Conservation (phyloP, 1,284 basidiomycete species). For the Cryptococcus wingfieldii region DNA sequence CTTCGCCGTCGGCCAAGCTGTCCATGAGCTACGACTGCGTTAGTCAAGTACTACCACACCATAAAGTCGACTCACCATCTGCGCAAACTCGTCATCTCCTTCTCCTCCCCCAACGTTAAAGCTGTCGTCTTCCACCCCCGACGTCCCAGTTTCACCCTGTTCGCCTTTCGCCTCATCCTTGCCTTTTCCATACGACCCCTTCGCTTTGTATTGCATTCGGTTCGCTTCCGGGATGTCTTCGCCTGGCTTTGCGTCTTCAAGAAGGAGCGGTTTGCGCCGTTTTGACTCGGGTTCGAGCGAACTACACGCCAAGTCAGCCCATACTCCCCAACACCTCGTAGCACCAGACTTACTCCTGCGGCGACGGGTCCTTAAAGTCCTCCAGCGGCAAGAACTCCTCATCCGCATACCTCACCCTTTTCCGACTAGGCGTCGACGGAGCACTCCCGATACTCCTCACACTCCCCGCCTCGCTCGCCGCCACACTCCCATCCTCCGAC, state of each 20-base stretch:
- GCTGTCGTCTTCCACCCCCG: not conserved
- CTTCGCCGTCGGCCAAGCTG: not conserved
- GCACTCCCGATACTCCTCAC: not conserved
- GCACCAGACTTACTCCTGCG: slow-evolving; percentile 9
- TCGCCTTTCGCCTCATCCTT: slow-evolving; percentile 1
- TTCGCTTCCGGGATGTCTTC: slow-evolving; percentile 18
- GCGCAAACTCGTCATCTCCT: slow-evolving; percentile 40
- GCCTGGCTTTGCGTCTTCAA: slow-evolving; percentile 10
- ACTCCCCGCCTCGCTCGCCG: not conserved
- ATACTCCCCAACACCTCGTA: not conserved
- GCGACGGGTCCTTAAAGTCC: slow-evolving; percentile 32
- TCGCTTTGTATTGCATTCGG: slow-evolving; percentile 9
- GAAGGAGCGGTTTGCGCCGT: slow-evolving; percentile 18
- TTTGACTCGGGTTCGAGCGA: slow-evolving; percentile 14
- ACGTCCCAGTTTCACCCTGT: not conserved
- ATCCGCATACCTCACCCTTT: slow-evolving; percentile 42
- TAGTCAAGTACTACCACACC: not conserved
- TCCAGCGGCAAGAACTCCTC: slow-evolving; percentile 38
- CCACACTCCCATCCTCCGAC: not conserved
- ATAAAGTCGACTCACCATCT: slow-evolving; percentile 21
- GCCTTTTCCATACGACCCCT: not conserved
- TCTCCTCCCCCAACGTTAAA: slow-evolving; percentile 7
- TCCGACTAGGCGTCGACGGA: slow-evolving; percentile 30
- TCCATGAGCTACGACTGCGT: not conserved
- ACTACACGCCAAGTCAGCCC: not conserved